Conservation (phyloP, 345 rosid genomes). For the Ailanthus altissimus region DNA sequence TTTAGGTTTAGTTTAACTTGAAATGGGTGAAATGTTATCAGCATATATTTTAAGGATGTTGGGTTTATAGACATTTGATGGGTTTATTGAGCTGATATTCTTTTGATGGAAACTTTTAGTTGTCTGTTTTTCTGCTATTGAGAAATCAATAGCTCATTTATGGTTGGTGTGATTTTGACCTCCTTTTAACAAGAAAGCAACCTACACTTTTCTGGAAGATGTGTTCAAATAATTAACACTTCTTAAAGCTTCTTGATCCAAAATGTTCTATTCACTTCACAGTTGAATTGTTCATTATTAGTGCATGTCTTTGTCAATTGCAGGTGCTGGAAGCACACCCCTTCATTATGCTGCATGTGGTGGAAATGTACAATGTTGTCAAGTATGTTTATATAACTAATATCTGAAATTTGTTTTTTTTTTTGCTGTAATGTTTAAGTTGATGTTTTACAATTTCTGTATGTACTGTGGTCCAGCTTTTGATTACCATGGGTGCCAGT, state of each 20-base stretch:
- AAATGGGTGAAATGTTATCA: not conserved
- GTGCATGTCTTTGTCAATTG: slow-evolving; percentile 7
- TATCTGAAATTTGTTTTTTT: slow-evolving; percentile 13
- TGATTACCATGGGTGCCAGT: slow-evolving; percentile 82
- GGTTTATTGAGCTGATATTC: not conserved
- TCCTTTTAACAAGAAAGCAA: not conserved
- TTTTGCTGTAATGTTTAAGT: slow-evolving; percentile 3
- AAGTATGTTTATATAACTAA: slow-evolving; percentile 48
- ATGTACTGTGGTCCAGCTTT: slow-evolving; percentile 48
- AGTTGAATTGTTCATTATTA: not conserved
- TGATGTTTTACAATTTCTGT: slow-evolving; percentile 16
- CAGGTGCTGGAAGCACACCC: slow-evolving; percentile 94
- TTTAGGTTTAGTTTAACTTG: not conserved
- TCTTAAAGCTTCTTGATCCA: not conserved
- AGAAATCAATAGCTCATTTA: not conserved
- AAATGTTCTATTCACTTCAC: not conserved
- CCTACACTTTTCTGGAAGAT: not conserved
- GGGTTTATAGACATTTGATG: not conserved
- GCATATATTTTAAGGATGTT: not conserved
- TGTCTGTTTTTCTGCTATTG: not conserved
- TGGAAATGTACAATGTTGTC: slow-evolving; percentile 88
- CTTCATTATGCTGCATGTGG: slow-evolving; percentile 99
- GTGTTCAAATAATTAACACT: not conserved
- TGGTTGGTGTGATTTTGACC: not conserved
- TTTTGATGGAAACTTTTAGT: not conserved